Conservation (phyloP, 371 early-diverging fungal species). For the Mucor saturninus region DNA sequence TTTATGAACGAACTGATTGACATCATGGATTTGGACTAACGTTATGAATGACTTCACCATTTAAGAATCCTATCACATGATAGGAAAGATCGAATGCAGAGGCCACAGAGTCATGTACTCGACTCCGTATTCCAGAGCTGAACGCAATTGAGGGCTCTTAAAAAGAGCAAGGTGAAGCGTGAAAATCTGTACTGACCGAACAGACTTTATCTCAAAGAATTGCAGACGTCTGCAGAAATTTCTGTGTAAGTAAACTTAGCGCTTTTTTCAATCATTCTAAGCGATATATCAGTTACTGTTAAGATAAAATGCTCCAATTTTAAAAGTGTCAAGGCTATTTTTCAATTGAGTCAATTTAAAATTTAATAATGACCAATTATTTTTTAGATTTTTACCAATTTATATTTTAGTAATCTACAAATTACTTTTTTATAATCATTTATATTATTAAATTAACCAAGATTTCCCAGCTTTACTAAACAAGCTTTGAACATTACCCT, state of each 20-base stretch:
- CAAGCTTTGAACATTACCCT: too few species aligned
- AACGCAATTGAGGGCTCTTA: slow-evolving; percentile 14
- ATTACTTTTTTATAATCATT: too few species aligned
- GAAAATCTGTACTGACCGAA: too few species aligned
- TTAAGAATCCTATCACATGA: slow-evolving; percentile 3
- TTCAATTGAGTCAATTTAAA: not conserved
- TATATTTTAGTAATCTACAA: too few species aligned
- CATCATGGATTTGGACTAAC: slow-evolving; percentile 1
- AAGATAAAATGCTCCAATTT: slow-evolving; percentile 1
- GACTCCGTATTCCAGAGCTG: slow-evolving; percentile 13
- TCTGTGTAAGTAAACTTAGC: slow-evolving; percentile 14
- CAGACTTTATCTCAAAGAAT: slow-evolving; percentile 11
- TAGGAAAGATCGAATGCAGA: slow-evolving; percentile 8
- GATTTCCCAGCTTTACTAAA: too few species aligned
- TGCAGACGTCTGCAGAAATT: slow-evolving; percentile 11
- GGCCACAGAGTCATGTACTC: slow-evolving; percentile 12
- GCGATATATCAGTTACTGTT: slow-evolving; percentile 6
- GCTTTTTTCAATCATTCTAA: slow-evolving; percentile 21
- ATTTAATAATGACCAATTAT: too few species aligned
- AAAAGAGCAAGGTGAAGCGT: not conserved
- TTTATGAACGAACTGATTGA: slow-evolving; percentile 11
- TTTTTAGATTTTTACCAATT: too few species aligned
- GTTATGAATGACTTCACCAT: slow-evolving; percentile 7
- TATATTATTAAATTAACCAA: too few species aligned
- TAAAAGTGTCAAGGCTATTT: slow-evolving; percentile 4